phyloP scores from a whole-genome alignment of 2,329 filamentous ascomycete species.

The Phaeosphaeriaceae sp. region DNA sequence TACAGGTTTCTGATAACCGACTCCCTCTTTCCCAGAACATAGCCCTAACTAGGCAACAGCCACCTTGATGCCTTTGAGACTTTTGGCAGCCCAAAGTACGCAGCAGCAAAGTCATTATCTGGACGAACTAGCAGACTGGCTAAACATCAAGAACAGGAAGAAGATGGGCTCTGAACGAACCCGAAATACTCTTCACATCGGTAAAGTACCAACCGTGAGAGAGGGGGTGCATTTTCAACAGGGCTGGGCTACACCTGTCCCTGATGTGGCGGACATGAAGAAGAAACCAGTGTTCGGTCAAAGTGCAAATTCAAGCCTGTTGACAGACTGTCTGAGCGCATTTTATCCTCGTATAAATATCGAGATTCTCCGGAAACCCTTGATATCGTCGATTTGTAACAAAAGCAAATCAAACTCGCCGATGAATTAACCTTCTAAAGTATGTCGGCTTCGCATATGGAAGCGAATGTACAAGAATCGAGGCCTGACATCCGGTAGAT shows the following conservation, averaged over 20 bases:
- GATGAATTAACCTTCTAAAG: slow-evolving; percentile 16
- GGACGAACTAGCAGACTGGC: slow-evolving; percentile 49
- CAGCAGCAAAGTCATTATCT: slow-evolving; percentile 28
- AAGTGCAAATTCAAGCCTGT: slow-evolving; percentile 30
- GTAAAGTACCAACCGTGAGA: slow-evolving; percentile 52
- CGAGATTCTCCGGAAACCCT: slow-evolving; percentile 48
- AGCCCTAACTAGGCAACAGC: not conserved
- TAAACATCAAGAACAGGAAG: slow-evolving; percentile 53
- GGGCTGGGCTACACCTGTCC: slow-evolving; percentile 50
- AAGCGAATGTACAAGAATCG: slow-evolving; percentile 56
- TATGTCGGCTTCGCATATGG: slow-evolving; percentile 57
- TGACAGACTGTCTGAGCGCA: slow-evolving; percentile 53
- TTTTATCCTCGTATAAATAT: slow-evolving; percentile 64
- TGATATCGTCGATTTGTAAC: slow-evolving; percentile 60
- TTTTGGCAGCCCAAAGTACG: slow-evolving; percentile 13
- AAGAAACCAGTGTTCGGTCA: not conserved
- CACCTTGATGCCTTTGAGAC: not conserved
- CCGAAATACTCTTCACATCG: slow-evolving; percentile 63
- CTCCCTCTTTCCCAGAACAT: not conserved
- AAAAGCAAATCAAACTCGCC: slow-evolving; percentile 15
- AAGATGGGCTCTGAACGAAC: slow-evolving; percentile 48
- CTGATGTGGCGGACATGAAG: not conserved
- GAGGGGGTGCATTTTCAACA: slow-evolving; percentile 48
- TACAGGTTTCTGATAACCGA: not conserved
- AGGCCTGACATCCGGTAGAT: slow-evolving; percentile 58